A percentile compares a stretch with the other conserved stretches of the same genome.
phyloP scores from a whole-genome alignment of 192 early-diverging fungal genomes.

The Linnemannia zychae region DNA sequence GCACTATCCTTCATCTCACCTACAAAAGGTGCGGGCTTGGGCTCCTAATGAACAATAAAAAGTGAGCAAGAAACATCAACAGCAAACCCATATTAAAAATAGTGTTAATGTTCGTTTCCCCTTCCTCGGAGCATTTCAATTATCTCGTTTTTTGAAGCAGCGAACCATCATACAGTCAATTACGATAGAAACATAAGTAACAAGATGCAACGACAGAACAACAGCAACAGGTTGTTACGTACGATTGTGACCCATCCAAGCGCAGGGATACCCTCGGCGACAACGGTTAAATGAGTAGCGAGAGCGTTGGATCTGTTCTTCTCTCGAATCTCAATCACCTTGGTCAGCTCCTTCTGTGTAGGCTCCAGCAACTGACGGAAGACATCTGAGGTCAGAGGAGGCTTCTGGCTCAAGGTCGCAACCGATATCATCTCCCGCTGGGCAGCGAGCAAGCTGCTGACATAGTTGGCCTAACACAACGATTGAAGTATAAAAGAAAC shows the following conservation, averaged over 20 bases:
- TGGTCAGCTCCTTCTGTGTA: constrained; percentile 75
- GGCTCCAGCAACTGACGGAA: constrained; percentile 77
- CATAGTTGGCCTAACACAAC: constrained; percentile 62
- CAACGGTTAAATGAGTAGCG: constrained; percentile 86
- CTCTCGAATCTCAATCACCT: constrained; percentile 79
- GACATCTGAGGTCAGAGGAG: constrained; percentile 66
- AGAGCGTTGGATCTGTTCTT: constrained; percentile 80
- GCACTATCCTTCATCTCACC: constrained; percentile 91
- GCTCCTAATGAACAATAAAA: constrained; percentile 66
- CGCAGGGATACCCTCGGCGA: constrained; percentile 91
- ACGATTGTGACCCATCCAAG: constrained; percentile 93
- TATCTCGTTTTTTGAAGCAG: constrained; percentile 2
- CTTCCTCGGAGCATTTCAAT: background rate
- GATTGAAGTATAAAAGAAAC: background rate
- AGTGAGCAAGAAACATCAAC: constrained; percentile 6
- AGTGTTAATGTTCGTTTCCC: background rate
- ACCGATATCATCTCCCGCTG: constrained; percentile 83
- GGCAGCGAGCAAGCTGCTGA: constrained; percentile 73
- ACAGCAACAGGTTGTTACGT: constrained; percentile 19
- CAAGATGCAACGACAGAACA: background rate
- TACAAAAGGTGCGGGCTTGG: constrained; percentile 89
- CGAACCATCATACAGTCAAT: background rate
- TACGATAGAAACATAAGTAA: background rate
- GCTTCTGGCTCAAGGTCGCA: constrained; percentile 83
- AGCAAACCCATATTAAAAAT: constrained; percentile 14